A percentile compares a stretch with the other conserved stretches of the same genome.
These are phyloP conservation scores for Coemansia sp. DNA, from an alignment of 192 early-diverging fungal genomes.

Conservation along the genomic window DNA sequence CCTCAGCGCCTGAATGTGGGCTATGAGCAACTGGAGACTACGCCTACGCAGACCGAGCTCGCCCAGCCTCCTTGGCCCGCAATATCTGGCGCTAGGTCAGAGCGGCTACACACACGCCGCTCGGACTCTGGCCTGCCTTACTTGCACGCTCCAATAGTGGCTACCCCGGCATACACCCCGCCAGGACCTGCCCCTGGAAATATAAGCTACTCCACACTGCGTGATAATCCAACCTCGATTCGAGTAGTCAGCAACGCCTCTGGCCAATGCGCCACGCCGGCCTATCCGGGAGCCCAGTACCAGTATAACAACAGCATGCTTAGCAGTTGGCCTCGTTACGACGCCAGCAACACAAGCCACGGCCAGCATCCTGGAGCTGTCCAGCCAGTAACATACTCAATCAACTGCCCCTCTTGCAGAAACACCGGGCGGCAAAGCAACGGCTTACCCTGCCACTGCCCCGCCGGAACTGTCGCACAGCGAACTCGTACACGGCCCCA, in stretches of 20 bases:
- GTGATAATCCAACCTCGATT: slow-evolving; percentile 13
- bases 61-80: neutral
- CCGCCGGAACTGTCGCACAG: slow-evolving; percentile 11
- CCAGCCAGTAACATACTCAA: slow-evolving; percentile 1
- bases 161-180: neutral
- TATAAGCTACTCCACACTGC: slow-evolving; percentile 22
- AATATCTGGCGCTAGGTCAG: neutral
- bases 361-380: neutral
- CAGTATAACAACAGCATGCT: slow-evolving; percentile 8
- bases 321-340: slow-evolving; percentile 14
- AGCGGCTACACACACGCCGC: neutral
- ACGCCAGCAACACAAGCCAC: neutral
- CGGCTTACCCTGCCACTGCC: slow-evolving; percentile 26
- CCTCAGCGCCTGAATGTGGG: slow-evolving; percentile 24
- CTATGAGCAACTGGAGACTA: slow-evolving; percentile 36
- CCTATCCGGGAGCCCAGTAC: slow-evolving; percentile 1
- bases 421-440: slow-evolving; percentile 29
- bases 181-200: neutral
- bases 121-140: neutral
- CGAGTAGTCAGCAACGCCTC: slow-evolving; percentile 3
- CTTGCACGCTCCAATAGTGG: neutral
- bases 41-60: slow-evolving; percentile 5
- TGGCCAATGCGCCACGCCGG: neutral
- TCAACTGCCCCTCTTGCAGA: slow-evolving; percentile 20
- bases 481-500: slow-evolving; percentile 13